Conservation (phyloP, 108 stramenopile species). For the Seminavis robusta region DNA sequence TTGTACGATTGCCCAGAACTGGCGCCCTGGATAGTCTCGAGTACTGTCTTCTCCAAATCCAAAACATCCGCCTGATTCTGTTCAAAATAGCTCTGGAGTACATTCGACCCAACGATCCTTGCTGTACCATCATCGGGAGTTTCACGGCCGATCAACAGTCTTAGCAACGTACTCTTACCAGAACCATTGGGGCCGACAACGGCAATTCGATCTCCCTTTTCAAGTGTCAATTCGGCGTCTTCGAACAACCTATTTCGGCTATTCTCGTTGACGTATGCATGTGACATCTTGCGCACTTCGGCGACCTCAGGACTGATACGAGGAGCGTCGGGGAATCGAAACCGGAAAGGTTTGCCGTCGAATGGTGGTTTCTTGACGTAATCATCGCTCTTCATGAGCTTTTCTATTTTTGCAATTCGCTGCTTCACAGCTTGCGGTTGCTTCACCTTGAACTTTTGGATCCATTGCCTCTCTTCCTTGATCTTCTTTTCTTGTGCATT, state of each 20-base stretch:
- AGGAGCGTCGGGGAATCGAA: slow-evolving; percentile 95
- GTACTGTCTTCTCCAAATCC: slow-evolving; percentile 85
- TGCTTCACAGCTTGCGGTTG: slow-evolving; percentile 86
- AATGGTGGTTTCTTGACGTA: slow-evolving; percentile 93
- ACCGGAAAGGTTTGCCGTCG: slow-evolving; percentile 85
- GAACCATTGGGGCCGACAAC: slow-evolving; percentile 79
- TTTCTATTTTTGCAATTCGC: slow-evolving; percentile 69
- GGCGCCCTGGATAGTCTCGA: slow-evolving; percentile 77
- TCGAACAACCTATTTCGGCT: slow-evolving; percentile 80
- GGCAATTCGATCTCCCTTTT: slow-evolving; percentile 90
- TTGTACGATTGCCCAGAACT: slow-evolving; percentile 83
- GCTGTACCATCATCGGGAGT: slow-evolving; percentile 67
- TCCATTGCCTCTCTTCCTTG: slow-evolving; percentile 90
- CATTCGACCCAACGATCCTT: slow-evolving; percentile 69
- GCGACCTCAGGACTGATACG: slow-evolving; percentile 87
- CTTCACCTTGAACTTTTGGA: slow-evolving; percentile 86
- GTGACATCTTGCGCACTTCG: slow-evolving; percentile 65
- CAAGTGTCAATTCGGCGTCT: slow-evolving; percentile 70
- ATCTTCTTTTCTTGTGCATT: slow-evolving; percentile 94
- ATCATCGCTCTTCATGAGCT: slow-evolving; percentile 83
- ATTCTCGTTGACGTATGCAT: slow-evolving; percentile 79
- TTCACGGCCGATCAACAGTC: slow-evolving; percentile 82
- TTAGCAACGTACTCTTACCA: slow-evolving; percentile 88
- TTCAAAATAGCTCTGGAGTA: slow-evolving; percentile 88
- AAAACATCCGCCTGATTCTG: slow-evolving; percentile 95